Evolutionary conservation across 768 basidiomycete species (phyloP), one percentile per base, ranked within the genome.

Genomic region (Pulveroboletus sp.): DNA sequence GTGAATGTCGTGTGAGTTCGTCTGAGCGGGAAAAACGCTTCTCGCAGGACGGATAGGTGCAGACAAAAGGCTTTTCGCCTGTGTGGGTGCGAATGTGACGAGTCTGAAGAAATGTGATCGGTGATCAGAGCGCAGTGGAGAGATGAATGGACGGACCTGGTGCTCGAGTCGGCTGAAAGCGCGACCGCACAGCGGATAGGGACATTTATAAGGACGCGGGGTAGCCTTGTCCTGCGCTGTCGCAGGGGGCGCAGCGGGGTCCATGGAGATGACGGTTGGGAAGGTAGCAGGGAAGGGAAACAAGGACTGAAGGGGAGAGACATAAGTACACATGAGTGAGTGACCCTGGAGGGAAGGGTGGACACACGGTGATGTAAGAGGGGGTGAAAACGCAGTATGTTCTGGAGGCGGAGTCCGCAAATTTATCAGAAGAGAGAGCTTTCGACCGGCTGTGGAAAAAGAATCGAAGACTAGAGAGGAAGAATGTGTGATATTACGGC

Each of bases 11-110:
- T 24, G 95, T 99, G 56, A 99, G 82, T 71, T 99, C 95, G 75
- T 99, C 95, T n/a, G 91, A 93, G 51, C 95, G 85, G 16, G 91
- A 93, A 70, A 99, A 99, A 6, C 93, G 87, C 69, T 98, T 99
- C 70, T 96, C 94, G 78, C 95, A 99, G n/a, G 84, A 81, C 4
- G 90, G 83, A 67, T 85, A 90, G 2, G 83, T 85, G 79, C 95
- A 99, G 19, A 82, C 79, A 61, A 97, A 97, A 3, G 95, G 95
- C 60, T 96, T 97, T 72, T 99, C 95, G 62, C 95, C 95, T 0
- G 95, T 99, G 68, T 99, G 95, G 0, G 94, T 99, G 51, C 95
- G 87, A 47, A 97, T 96, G 64, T 99, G 95, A 54, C 95, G 86
- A 17, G 95, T 99, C 91, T 98, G 68, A 0, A 30, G 35, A 29